phyloP scores from a whole-genome alignment of 1,284 basidiomycete genomes.

The Leccinum pachyderme region DNA sequence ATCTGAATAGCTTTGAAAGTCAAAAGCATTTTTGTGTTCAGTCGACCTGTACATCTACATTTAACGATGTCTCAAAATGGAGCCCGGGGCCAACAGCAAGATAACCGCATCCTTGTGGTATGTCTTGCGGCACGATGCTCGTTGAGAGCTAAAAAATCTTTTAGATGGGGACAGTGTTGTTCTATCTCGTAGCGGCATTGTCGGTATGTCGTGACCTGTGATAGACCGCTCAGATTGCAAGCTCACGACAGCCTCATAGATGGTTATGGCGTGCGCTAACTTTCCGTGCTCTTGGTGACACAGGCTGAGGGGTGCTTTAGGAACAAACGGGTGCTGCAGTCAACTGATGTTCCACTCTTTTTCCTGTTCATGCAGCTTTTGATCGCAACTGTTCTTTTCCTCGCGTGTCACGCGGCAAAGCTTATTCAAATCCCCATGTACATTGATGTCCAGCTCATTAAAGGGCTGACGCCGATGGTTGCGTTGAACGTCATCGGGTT shows the following conservation, averaged over 20 bases:
- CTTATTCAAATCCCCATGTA: slow-evolving; percentile 60
- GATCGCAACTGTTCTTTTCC: slow-evolving; percentile 77
- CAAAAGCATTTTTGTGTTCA: background rate
- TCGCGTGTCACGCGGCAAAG: slow-evolving; percentile 58
- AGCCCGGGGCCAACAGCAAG: slow-evolving; percentile 30
- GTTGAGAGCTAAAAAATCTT: slow-evolving; percentile 5
- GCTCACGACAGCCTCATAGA: slow-evolving; percentile 43
- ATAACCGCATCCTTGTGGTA: slow-evolving; percentile 32
- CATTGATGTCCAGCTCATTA: slow-evolving; percentile 60
- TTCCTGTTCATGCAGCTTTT: slow-evolving; percentile 80
- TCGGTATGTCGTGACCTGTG: slow-evolving; percentile 53
- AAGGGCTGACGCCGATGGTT: slow-evolving; percentile 72
- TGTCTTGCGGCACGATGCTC: slow-evolving; percentile 10
- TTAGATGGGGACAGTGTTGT: slow-evolving; percentile 65
- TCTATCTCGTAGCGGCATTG: slow-evolving; percentile 80
- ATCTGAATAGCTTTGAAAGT: too few species aligned
- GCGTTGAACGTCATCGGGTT: slow-evolving; percentile 75
- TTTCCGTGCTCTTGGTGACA: slow-evolving; percentile 4
- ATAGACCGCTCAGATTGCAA: background rate
- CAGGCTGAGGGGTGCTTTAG: slow-evolving; percentile 38
- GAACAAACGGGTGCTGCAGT: slow-evolving; percentile 79
- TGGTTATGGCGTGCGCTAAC: slow-evolving; percentile 71
- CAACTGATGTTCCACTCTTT: slow-evolving; percentile 72
- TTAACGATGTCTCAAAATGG: slow-evolving; percentile 29
- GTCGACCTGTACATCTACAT: background rate